These are phyloP conservation scores for Candida sanyaensis DNA, from an alignment of 1,139 yeast species.

Conservation along the genomic window DNA sequence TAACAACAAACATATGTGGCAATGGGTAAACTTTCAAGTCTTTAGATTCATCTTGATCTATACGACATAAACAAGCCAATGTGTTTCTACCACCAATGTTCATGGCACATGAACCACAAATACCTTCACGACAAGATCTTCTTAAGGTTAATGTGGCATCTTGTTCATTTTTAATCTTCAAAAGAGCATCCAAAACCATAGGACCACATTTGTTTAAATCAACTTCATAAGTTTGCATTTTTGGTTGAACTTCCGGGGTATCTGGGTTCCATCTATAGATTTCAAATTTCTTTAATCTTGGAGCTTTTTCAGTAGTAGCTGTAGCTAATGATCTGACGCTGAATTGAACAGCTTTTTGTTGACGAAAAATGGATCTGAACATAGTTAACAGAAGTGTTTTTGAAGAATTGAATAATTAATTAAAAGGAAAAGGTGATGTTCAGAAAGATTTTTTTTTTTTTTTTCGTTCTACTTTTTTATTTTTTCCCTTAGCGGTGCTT, in stretches of 20 bases:
- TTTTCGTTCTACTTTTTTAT: neutral
- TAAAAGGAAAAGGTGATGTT: conserved; percentile 1
- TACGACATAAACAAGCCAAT: conserved; percentile 93
- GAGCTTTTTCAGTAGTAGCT: conserved; percentile 37
- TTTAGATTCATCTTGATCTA: conserved; percentile 75
- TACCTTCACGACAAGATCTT: conserved; percentile 99
- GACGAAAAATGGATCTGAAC: conserved; percentile 22
- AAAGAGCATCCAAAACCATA: conserved; percentile 93
- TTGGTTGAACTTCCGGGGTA: conserved; percentile 90
- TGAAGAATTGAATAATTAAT: conserved; percentile 2
- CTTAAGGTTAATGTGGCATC: conserved; percentile 95
- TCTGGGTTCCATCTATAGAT: conserved; percentile 99
- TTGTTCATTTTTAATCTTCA: conserved; percentile 94
- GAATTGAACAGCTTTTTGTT: conserved; percentile 26
- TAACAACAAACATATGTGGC: conserved; percentile 97
- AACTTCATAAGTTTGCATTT: conserved; percentile 77
- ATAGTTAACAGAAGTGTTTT: conserved; percentile 9
- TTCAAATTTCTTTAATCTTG: conserved; percentile 79
- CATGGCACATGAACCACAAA: conserved; percentile 99
- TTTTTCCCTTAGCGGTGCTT: neutral
- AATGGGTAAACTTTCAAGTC: conserved; percentile 90
- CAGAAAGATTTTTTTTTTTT: conserved; percentile 4
- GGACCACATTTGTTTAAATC: conserved; percentile 95
- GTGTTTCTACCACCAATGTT: conserved; percentile 98
- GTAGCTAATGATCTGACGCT: conserved; percentile 44